Base-by-base conservation (phyloP, 768 basidiomycete species). In the Boletus coccyginus region DNA sequence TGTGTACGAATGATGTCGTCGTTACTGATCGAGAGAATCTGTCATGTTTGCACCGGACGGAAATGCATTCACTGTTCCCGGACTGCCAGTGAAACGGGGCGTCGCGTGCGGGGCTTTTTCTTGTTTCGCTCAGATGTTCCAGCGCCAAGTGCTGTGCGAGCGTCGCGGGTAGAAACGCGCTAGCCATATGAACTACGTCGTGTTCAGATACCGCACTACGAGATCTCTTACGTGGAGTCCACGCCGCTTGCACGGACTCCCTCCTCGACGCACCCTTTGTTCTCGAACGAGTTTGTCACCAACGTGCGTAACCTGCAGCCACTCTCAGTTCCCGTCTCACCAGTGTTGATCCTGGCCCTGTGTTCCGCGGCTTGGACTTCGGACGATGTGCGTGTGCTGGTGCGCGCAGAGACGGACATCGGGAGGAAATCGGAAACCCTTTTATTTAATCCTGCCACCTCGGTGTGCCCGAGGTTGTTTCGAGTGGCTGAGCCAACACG, bases 391-490 rank as follows among this genome's bases (percentile, higher is more conserved):
- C 19, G 27, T 48, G 46, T 32, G 29, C 12, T 45, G 36, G 19
- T 46, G 32, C 40, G 19, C 8, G 33, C 32, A 32, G 32, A 33
- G 3, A 35, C n/a, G 10, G 33, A 16, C 3, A 29, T 44, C 43
- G 33, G 33, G 53, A 38, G 21, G 32, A 29, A 41, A 24, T 51
- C 32, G 50, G 42, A 57, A 45, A 31, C 41, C 29, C 24, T 33
- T 31, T 13, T 27, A 27, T 27, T 21, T 21, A 27, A 27, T 27
- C 27, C 8, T 40, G 13, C 29, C 58, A 11, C 42, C 45, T 29
- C 13, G 29, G 46, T 17, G 54, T 52, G 33, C 50, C 29, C 39
- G 36, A 49, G 42, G 46, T 29, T 46, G 60, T 61, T 61, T 61
- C 60, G 45, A 52, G 31, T 19, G 38, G 32, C 29, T 45, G 44